Base-by-base conservation (phyloP, 306 rosid species). In the Cucurbita argyrosperma region DNA sequence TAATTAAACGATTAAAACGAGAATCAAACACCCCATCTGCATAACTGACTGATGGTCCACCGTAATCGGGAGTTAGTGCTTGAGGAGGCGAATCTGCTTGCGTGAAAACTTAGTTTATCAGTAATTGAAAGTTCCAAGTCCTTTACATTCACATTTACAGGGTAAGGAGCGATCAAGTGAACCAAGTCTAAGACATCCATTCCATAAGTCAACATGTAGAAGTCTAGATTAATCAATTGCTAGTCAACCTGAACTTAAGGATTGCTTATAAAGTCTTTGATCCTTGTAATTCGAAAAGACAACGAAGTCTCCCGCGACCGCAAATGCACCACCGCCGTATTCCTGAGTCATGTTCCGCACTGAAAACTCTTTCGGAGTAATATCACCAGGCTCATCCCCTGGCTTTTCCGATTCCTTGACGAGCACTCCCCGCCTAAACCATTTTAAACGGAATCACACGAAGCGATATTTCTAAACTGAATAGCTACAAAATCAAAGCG, bases 291-390 rank as follows among this genome's bases (percentile, higher is more conserved):
- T 95, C 4, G 92, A 84, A 78, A 95, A 91, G 76, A 89, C 71
- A 74, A 91, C 76, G 26, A 66, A 56, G 76, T 89, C 89, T 15
- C 96, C 96, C 1, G 87, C 83, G 70, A 91, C 90, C 7, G 82
- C 77, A 72, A 95, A 95, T 19, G 88, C 96, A 61, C 96, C 97
- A 53, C 96, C 97, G 43, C 97, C 97, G 77, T 91, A 95, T 74
- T 95, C 99, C 81, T 91, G 99, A 30, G 96, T 90, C 84, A 87
- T n/a, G 35, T 30, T 30, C 79, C 99, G 87, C 70, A 95, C 99
- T 61, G 86, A 89, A 67, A 82, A 91, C 54, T 87, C 96, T 75
- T 85, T 88, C 1, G 96, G 97, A 79, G 99, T 91, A 74, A 95
- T 79, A 76, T 91, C 99, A 64, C 86, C 80, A 46, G 90, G 79